Percentiles rank a stretch among this genome's conserved stretches.
Conservation (phyloP, 352 stramenopile species). For the Aphanomyces cochlioides region DNA sequence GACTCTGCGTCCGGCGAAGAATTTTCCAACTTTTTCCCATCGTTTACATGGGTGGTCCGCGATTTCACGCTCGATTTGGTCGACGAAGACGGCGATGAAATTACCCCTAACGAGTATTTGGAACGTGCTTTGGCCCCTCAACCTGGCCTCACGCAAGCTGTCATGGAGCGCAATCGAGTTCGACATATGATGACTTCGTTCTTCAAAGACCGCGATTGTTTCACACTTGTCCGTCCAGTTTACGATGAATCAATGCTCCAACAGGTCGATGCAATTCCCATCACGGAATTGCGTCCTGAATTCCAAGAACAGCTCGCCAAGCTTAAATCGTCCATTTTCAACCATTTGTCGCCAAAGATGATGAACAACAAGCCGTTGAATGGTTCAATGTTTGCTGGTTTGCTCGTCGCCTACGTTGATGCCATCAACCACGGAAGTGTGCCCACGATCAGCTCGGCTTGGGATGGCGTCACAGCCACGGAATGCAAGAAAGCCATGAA, state of each 20-base stretch:
- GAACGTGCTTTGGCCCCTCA: constrained; percentile 72
- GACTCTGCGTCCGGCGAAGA: constrained; percentile 50
- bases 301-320: constrained; percentile 68
- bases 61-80: constrained; percentile 86
- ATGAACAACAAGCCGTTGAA: constrained; percentile 74
- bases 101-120: constrained; percentile 77
- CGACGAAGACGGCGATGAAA: constrained; percentile 76
- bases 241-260: constrained; percentile 75
- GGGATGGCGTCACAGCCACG: constrained; percentile 76
- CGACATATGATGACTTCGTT: constrained; percentile 83
- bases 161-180: constrained; percentile 74
- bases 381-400: constrained; percentile 77
- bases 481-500: constrained; percentile 77
- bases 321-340: constrained; percentile 70
- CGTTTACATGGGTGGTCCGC: constrained; percentile 84
- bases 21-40: constrained; percentile 84
- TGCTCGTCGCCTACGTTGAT: constrained; percentile 79
- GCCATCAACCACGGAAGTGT: constrained; percentile 86
- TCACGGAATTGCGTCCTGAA: constrained; percentile 63
- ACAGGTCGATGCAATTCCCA: constrained; percentile 62
- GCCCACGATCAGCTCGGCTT: constrained; percentile 82
- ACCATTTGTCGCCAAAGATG: constrained; percentile 73
- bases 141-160: constrained; percentile 50
- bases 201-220: constrained; percentile 72
- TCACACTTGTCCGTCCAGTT: constrained; percentile 78